Evolutionary conservation across 768 basidiomycete species (phyloP).

Genomic region (Collybiopsis confluens): DNA sequence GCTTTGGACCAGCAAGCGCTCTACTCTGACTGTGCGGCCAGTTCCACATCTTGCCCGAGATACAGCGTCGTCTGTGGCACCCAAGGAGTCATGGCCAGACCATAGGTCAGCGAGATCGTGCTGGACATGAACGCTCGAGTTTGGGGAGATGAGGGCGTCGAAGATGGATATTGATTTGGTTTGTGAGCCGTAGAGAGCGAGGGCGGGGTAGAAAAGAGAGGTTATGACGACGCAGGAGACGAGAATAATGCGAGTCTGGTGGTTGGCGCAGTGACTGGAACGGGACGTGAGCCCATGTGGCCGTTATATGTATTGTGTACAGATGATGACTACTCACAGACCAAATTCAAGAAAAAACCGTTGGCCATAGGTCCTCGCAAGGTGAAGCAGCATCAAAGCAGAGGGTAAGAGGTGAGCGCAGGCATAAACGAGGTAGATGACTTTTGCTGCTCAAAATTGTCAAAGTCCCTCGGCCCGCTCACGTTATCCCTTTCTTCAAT

Average conservation of each 20-base stretch:
- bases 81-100: slow-evolving; percentile 60
- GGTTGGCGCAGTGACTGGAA: slow-evolving; percentile 79
- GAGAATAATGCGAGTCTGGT: slow-evolving; percentile 86
- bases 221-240: slow-evolving; percentile 86
- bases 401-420: slow-evolving; percentile 2
- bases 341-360: slow-evolving; percentile 71
- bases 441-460: not conserved
- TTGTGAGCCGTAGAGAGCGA: slow-evolving; percentile 75
- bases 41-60: slow-evolving; percentile 67
- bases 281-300: not conserved
- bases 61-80: slow-evolving; percentile 65
- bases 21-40: slow-evolving; percentile 69
- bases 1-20: slow-evolving; percentile 71
- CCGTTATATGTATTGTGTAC: slow-evolving; percentile 9
- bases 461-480: too few relatives aligned
- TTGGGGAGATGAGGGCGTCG: slow-evolving; percentile 54
- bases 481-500: too few relatives aligned
- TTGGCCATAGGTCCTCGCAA: slow-evolving; percentile 37
- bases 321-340: slow-evolving; percentile 49
- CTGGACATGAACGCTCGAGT: slow-evolving; percentile 50
- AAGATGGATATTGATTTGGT: slow-evolving; percentile 64
- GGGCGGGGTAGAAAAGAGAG: slow-evolving; percentile 86
- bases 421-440: not conserved
- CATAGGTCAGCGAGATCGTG: slow-evolving; percentile 70
- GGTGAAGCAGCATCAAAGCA: slow-evolving; percentile 27